Percentiles rank a stretch among this genome's conserved stretches.
Evolutionary conservation across 2,329 filamentous ascomycete genomes (phyloP).

Genomic region (Diaporthe sp.): DNA sequence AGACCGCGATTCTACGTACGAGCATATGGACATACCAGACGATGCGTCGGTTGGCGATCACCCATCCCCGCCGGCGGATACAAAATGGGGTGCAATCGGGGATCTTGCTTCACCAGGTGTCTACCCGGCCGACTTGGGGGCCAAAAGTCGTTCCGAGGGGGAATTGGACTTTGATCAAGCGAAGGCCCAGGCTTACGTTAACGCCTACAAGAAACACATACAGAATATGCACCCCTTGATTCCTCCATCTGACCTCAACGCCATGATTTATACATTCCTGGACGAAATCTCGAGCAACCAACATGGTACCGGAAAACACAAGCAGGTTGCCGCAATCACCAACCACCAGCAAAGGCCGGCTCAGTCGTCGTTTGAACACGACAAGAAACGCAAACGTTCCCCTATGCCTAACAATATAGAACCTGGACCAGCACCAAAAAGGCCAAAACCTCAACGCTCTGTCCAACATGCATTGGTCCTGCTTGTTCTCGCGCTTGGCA

Average conservation of each 20-base stretch:
- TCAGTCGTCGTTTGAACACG: slow-evolving; percentile 41
- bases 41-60: slow-evolving; percentile 60
- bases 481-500: slow-evolving; percentile 85
- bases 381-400: slow-evolving; percentile 67
- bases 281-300: slow-evolving; percentile 52
- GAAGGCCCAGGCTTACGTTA: slow-evolving; percentile 64
- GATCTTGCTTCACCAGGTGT: slow-evolving; percentile 54
- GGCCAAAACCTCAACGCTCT: slow-evolving; percentile 68
- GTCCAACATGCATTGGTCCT: slow-evolving; percentile 86
- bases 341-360: slow-evolving; percentile 22
- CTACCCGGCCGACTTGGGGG: slow-evolving; percentile 48
- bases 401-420: slow-evolving; percentile 51
- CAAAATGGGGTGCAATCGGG: slow-evolving; percentile 70
- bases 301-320: slow-evolving; percentile 39
- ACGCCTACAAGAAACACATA: slow-evolving; percentile 69
- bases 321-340: slow-evolving; percentile 34
- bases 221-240: slow-evolving; percentile 75
- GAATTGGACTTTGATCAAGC: slow-evolving; percentile 64
- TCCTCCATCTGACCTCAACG: slow-evolving; percentile 61
- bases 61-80: slow-evolving; percentile 63
- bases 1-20: slow-evolving; percentile 52
- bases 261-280: slow-evolving; percentile 64
- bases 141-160: slow-evolving; percentile 53
- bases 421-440: slow-evolving; percentile 47
- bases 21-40: slow-evolving; percentile 55